Base-by-base conservation (phyloP, 495 filamentous ascomycete genomes). In the Penicillium bovifimosum region DNA sequence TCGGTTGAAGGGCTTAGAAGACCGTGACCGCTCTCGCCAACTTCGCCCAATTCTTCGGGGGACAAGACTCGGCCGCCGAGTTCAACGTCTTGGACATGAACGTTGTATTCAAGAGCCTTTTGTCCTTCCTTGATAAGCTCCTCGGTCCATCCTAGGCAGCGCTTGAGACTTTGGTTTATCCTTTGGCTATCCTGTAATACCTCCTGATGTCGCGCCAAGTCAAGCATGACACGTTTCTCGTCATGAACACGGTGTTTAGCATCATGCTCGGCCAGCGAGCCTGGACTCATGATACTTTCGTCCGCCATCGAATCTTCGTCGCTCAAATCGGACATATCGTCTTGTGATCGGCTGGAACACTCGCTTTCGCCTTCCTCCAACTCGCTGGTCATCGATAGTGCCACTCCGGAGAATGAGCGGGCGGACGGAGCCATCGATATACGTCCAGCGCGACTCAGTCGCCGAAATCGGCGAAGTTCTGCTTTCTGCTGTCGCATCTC, bases 401-500 rank as follows among this genome's bases (percentile, higher is more conserved):
- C 61, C 18, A 45, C 63, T 5, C 67, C 73, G 14, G 72, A 76
- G 33, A 67, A 68, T n/a, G 76, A 76, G 2, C 73, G 70, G 1
- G 58, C 56, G 5, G 77, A 74, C 18, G 70, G 65, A 10, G 65
- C 73, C 56, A 80, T 69, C 6, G 88, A 87, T 10, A 95, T 70
- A 2, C 84, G 78, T 2, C 90, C 88, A 0, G 87, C 79, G 7
- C 91, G 82, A 28, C 86, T 90, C 18, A 96, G 74, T 10, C 93
- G 84, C 24, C 88, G 82, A 61, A 82, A 96, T 27, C 90, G 78
- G 26, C 92, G 83, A 33, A 99, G 66, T 66, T 99, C 92, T 7
- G 88, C 80, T 17, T 87, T 89, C 62, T 97, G 93, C 59, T 93
- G 93, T 5, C 90, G 81, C 68, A 99, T 81, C 60, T 96, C 88